These are phyloP conservation scores for Byssochlamys sp. DNA, from an alignment of 2,329 filamentous ascomycete genomes.

Conservation along the genomic window DNA sequence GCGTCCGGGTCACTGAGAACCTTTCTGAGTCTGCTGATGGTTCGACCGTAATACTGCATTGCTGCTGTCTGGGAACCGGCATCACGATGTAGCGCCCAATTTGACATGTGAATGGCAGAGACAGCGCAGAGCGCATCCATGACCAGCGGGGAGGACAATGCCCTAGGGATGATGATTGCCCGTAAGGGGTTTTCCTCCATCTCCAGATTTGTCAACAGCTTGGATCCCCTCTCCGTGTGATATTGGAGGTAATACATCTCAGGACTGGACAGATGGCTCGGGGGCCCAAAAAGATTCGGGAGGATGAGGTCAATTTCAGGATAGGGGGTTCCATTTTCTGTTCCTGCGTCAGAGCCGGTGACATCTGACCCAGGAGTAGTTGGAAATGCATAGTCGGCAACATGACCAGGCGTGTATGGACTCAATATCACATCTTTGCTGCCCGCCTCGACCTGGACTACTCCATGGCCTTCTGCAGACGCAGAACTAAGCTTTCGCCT, in stretches of 20 bases:
- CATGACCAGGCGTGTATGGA: not conserved
- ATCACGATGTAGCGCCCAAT: conserved; percentile 16
- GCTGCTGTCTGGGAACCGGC: conserved; percentile 19
- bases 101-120: conserved; percentile 28
- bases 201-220: conserved; percentile 27
- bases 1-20: conserved; percentile 12
- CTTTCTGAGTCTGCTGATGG: conserved; percentile 23
- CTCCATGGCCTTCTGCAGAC: not conserved
- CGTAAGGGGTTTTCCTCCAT: conserved; percentile 27
- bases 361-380: not conserved
- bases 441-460: not conserved
- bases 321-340: not conserved
- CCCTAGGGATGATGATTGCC: conserved; percentile 26
- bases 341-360: not conserved
- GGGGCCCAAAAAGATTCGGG: not conserved
- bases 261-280: conserved; percentile 13
- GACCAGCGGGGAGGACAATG: conserved; percentile 25
- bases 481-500: conserved; percentile 13
- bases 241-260: conserved; percentile 31
- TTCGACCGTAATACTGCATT: conserved; percentile 23
- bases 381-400: not conserved
- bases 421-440: not conserved
- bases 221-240: conserved; percentile 25
- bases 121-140: conserved; percentile 30
- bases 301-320: not conserved